Evolutionary conservation across 345 rosid species (phyloP).

Genomic region (Physaria fendleri): DNA sequence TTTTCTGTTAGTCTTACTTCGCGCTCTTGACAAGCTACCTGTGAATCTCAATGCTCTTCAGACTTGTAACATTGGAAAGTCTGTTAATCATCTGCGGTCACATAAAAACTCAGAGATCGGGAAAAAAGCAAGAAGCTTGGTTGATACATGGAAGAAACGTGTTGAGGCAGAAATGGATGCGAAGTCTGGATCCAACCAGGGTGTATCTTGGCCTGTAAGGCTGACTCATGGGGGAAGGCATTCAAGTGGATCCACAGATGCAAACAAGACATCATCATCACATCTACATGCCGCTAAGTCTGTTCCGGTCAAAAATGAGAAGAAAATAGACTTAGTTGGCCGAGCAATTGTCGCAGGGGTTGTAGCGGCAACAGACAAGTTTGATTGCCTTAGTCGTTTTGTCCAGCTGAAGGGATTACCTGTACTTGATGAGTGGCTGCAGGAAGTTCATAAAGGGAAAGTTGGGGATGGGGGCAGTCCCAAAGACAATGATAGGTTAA

Average conservation of each 20-base stretch:
- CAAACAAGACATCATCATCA: slow-evolving; percentile 44
- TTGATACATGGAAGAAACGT: slow-evolving; percentile 96
- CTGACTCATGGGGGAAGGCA: slow-evolving; percentile 66
- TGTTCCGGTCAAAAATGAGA: slow-evolving; percentile 57
- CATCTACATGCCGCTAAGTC: slow-evolving; percentile 59
- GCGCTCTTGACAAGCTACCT: slow-evolving; percentile 88
- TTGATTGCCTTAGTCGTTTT: slow-evolving; percentile 74
- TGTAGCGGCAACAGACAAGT: slow-evolving; percentile 72
- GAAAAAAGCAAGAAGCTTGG: slow-evolving; percentile 87
- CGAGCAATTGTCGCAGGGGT: slow-evolving; percentile 65
- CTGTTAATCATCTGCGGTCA: slow-evolving; percentile 80
- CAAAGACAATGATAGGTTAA: slow-evolving; percentile 33
- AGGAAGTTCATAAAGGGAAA: slow-evolving; percentile 90
- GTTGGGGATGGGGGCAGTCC: slow-evolving; percentile 54
- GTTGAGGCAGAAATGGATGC: slow-evolving; percentile 98
- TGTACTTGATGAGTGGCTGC: slow-evolving; percentile 94
- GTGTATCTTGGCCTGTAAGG: slow-evolving; percentile 58
- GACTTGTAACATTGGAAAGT: slow-evolving; percentile 83
- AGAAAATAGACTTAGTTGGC: slow-evolving; percentile 60
- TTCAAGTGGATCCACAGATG: slow-evolving; percentile 53
- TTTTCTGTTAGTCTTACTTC: slow-evolving; percentile 67
- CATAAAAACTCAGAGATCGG: slow-evolving; percentile 81
- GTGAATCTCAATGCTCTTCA: slow-evolving; percentile 89
- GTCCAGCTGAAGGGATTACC: slow-evolving; percentile 84
- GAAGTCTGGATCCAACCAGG: slow-evolving; percentile 63